phyloP scores from a whole-genome alignment of 1,284 basidiomycete species.

The Testicularia cyperi region DNA sequence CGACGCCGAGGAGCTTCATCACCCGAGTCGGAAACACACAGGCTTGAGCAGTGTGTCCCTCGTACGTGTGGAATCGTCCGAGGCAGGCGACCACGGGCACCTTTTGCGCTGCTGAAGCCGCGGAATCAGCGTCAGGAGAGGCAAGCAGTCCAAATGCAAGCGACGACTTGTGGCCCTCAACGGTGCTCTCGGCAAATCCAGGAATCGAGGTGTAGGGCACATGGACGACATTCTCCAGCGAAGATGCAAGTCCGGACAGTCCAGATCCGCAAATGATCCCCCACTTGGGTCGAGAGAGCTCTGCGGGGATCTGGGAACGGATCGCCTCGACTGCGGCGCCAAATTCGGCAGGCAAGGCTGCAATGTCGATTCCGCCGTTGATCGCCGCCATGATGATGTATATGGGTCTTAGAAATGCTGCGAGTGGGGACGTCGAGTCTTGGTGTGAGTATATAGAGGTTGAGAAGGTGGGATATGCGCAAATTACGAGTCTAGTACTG shows the following conservation, averaged over 20 bases:
- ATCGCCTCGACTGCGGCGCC: constrained; percentile 33
- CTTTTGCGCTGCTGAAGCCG: constrained; percentile 39
- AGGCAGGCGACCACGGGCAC: constrained; percentile 81
- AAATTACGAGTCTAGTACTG: too few relatives aligned
- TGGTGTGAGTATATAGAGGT: too few relatives aligned
- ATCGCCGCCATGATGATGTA: neutral
- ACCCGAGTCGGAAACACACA: constrained; percentile 73
- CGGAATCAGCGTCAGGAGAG: too few relatives aligned
- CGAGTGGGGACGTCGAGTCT: too few relatives aligned
- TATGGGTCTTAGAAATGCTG: too few relatives aligned
- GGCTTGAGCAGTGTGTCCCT: constrained; percentile 68
- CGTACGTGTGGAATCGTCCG: constrained; percentile 79
- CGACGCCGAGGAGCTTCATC: constrained; percentile 73
- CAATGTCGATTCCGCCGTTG: constrained; percentile 2
- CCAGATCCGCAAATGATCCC: constrained; percentile 52
- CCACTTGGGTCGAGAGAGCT: constrained; percentile 37
- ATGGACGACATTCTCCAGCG: constrained; percentile 24
- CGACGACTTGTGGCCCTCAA: constrained; percentile 73
- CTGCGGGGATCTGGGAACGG: constrained; percentile 9
- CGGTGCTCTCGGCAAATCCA: constrained; percentile 61
- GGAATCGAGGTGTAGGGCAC: constrained; percentile 43
- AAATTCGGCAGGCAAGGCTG: constrained; percentile 29
- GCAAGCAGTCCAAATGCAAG: constrained; percentile 75
- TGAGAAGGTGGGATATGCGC: too few relatives aligned
- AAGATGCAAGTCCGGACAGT: constrained; percentile 31